phyloP scores from a whole-genome alignment of 495 filamentous ascomycete species.

The Neohortaea acidophila region DNA sequence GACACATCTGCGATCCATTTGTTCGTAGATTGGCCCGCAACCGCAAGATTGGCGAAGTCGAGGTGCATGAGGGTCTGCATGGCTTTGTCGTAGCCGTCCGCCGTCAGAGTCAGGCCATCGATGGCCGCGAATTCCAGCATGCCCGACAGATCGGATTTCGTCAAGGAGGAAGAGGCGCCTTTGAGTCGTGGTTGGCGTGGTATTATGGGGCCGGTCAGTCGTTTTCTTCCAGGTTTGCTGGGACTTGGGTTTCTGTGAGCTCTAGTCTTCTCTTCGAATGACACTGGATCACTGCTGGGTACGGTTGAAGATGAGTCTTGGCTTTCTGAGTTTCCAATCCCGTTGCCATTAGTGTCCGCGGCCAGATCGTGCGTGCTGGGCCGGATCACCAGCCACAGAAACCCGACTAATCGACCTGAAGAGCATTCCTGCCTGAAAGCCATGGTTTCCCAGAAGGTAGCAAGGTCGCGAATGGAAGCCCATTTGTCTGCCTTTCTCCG shows the following conservation, averaged over 20 bases:
- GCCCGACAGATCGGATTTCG: slow-evolving; percentile 22
- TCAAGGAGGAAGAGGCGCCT: slow-evolving; percentile 17
- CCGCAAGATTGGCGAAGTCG: slow-evolving; percentile 59
- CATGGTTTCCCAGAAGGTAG: slow-evolving; percentile 99
- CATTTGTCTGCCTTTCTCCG: slow-evolving; percentile 47
- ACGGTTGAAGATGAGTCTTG: slow-evolving; percentile 3
- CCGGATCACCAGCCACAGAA: slow-evolving; percentile 80
- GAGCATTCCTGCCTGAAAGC: slow-evolving; percentile 91
- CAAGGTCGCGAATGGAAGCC: slow-evolving; percentile 65
- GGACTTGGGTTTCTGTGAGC: slow-evolving; percentile 2
- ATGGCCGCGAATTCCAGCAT: background rate
- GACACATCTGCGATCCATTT: slow-evolving; percentile 55
- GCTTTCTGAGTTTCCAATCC: slow-evolving; percentile 21
- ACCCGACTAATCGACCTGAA: slow-evolving; percentile 76
- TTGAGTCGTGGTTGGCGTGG: slow-evolving; percentile 42
- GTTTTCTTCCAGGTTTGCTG: slow-evolving; percentile 25
- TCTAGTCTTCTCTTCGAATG: background rate
- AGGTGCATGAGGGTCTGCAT: slow-evolving; percentile 66
- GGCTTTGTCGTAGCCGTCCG: slow-evolving; percentile 48
- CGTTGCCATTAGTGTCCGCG: slow-evolving; percentile 20
- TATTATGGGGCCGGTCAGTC: slow-evolving; percentile 37
- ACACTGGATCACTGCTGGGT: background rate
- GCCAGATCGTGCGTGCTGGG: slow-evolving; percentile 7
- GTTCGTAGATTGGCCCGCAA: slow-evolving; percentile 52
- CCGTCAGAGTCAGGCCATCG: slow-evolving; percentile 7